These are phyloP conservation scores for Solanum sitiens DNA, from an alignment of 257 asterid genomes.

Conservation along the genomic window DNA sequence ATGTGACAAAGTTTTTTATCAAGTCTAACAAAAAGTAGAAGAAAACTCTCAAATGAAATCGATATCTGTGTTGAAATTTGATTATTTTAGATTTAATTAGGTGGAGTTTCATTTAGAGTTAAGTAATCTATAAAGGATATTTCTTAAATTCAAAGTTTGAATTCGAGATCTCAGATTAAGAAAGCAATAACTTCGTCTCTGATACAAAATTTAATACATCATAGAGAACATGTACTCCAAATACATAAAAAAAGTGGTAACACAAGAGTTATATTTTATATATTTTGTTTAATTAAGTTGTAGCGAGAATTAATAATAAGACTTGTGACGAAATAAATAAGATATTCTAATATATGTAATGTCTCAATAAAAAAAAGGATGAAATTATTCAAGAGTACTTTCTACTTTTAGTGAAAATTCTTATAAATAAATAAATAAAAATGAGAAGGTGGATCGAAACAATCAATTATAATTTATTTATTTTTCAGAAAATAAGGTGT, in stretches of 20 bases:
- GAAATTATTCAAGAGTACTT: no score
- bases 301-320: no score
- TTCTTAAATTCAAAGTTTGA: rapidly evolving
- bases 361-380: no score
- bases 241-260: not conserved
- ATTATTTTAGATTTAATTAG: no score
- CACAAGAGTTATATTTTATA: no score
- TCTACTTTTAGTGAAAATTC: no score
- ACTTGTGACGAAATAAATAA: rapidly evolving
- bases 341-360: no score
- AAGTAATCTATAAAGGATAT: not conserved
- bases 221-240: not conserved
- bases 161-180: not conserved
- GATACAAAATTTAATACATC: not conserved
- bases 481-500: no score
- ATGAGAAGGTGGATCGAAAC: not conserved
- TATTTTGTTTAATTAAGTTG: not conserved
- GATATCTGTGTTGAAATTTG: no score
- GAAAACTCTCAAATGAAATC: not conserved
- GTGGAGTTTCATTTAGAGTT: no score
- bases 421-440: no score
- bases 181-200: not conserved
- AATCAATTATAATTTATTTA: no score
- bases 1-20: not conserved
- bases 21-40: not conserved